phyloP scores from a whole-genome alignment of 208 protist genomes.

The Jaenimonas drosophilae region DNA sequence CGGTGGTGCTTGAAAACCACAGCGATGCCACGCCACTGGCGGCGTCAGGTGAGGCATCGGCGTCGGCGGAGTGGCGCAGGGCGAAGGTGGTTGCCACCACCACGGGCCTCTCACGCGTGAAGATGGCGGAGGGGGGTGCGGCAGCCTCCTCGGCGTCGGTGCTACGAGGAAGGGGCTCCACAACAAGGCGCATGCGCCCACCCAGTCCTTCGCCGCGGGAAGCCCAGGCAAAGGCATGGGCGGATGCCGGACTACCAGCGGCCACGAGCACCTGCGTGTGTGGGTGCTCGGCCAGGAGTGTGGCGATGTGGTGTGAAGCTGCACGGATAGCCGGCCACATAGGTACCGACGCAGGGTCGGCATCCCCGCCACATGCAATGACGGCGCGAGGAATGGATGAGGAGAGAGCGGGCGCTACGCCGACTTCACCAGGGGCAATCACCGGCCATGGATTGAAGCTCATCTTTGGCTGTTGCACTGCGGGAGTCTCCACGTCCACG shows the following conservation, averaged over 20 bases:
- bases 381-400: too few relatives aligned
- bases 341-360: slow-evolving; percentile 6
- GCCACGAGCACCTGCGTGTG: slow-evolving; percentile 44
- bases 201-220: slow-evolving; percentile 48
- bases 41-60: background rate
- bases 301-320: slow-evolving; percentile 34
- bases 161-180: slow-evolving; percentile 3
- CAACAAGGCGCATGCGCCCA: slow-evolving; percentile 24
- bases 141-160: background rate
- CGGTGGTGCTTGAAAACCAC: slow-evolving; percentile 21
- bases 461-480: background rate
- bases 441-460: background rate
- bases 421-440: too few relatives aligned
- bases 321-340: slow-evolving; percentile 50
- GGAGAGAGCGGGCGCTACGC: too few relatives aligned
- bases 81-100: slow-evolving; percentile 50
- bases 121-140: slow-evolving; percentile 4
- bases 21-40: slow-evolving; percentile 7
- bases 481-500: background rate
- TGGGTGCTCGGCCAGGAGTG: slow-evolving; percentile 4
- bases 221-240: slow-evolving; percentile 77
- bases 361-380: background rate
- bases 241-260: slow-evolving; percentile 26
- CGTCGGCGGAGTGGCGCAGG: slow-evolving; percentile 13
- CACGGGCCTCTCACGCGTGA: slow-evolving; percentile 22